Evolutionary conservation across 73 alveolate species (phyloP), one percentile per base, ranked within the genome.

Genomic region (Tetrahymena borealis): DNA sequence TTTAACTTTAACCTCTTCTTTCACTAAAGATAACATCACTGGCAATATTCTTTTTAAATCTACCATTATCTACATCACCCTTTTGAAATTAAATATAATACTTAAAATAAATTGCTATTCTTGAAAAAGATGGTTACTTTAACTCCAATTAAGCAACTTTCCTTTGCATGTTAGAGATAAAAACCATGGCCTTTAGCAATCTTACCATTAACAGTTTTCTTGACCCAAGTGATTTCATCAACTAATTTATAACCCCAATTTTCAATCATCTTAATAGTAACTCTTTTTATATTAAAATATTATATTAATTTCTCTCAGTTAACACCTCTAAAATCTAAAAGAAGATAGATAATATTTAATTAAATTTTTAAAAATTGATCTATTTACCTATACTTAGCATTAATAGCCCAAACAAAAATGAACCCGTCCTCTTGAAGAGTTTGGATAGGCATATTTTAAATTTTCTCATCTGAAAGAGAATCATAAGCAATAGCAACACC

Each of bases 171-270:
- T 91, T 96, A 94, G 28, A 97, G 93, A 91, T 96, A 97, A 91
- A 92, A 97, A 20, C 99, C 99, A 79, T 97, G 98, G 1, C 98
- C 96, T 90, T 96, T 96, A 39, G 98, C 97, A 36, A 97, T 96
- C 91, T 96, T 96, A 32, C 97, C 97, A 90, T 97, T 97, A 20
- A 94, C 96, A 10, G 98, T 97, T 90, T 95, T 77, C 91, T 97
- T 97, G 12, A 97, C 97, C 99, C 99, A 97, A 3, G 95, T 96
- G 11, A 97, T 92, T 94, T 96, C 98, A 91, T 97, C 99, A 78
- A 97, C 95, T 16, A 92, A 94, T 91, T 94, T 90, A 39, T 97
- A 97, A 79, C 98, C 98, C 96, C 97, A 95, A 41, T 95, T 78
- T 78, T 96, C 98, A 91, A 97, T 92, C 95, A 95, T 91, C 42